Conservation (phyloP, 495 filamentous ascomycete species). For the Lichina pygmaea region DNA sequence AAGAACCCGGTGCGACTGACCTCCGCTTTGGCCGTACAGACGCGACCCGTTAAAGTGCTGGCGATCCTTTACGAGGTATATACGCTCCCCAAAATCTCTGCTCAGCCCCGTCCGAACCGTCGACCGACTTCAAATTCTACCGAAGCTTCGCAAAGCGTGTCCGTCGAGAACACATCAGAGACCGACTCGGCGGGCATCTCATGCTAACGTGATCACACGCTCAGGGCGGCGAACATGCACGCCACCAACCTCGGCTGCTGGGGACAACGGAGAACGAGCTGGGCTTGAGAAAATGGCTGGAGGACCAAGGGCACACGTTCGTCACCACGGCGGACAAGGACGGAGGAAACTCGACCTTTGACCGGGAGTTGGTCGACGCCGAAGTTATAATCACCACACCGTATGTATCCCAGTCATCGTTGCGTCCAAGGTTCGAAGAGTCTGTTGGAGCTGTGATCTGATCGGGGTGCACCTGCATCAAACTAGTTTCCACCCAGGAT, state of each 20-base stretch:
- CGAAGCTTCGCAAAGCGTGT: not conserved
- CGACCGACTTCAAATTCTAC: not conserved
- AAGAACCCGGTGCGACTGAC: too few species aligned
- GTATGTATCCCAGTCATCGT: constrained; percentile 22
- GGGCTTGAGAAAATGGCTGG: constrained; percentile 84
- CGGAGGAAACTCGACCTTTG: constrained; percentile 74
- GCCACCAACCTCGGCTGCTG: constrained; percentile 58
- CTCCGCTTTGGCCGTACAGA: too few species aligned
- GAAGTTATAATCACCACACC: constrained; percentile 98
- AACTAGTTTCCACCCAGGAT: constrained; percentile 84
- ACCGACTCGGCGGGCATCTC: too few species aligned
- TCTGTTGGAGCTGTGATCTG: not conserved
- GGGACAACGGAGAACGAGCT: constrained; percentile 97
- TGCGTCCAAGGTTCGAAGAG: not conserved
- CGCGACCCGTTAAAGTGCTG: constrained; percentile 31
- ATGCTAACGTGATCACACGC: not conserved
- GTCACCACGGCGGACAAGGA: constrained; percentile 97
- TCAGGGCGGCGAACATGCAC: constrained; percentile 40
- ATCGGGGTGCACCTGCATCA: not conserved
- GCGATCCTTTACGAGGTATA: constrained; percentile 54
- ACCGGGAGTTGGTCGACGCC: constrained; percentile 83
- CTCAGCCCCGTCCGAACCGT: not conserved
- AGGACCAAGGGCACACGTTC: constrained; percentile 81
- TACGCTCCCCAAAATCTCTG: constrained; percentile 4
- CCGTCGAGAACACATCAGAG: too few species aligned